Evolutionary conservation across 2,329 filamentous ascomycete species (phyloP), one percentile per base, ranked within the genome.

Genomic region (Cladosporium sp.): DNA sequence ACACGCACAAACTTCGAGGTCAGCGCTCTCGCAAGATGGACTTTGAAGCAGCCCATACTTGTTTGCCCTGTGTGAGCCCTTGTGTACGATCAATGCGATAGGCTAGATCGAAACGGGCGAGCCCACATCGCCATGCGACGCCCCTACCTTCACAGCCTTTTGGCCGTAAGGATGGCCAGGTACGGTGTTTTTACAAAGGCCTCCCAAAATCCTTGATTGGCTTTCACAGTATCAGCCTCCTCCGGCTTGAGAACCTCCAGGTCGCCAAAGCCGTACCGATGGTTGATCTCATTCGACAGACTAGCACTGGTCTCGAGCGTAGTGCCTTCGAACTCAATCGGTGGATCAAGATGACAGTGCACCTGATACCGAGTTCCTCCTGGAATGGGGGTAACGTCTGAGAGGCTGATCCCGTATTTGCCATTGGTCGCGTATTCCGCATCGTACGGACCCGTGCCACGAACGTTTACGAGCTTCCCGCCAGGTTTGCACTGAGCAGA

Each of bases 121-220:
- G n/a, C n/a, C n/a, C n/a, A n/a, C n/a, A n/a, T n/a, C n/a, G n/a
- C n/a, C n/a, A n/a, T n/a, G n/a, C n/a, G n/a, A n/a, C n/a, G n/a
- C n/a, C n/a, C n/a, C n/a, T n/a, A n/a, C n/a, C n/a, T n/a, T n/a
- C 15, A 47, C 9, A 34, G 38, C 20, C 51, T 55, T 38, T 24
- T 52, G 24, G 30, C 51, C 3, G 39, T 50, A 17, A 55, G 47
- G 9, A 54, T 53, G 2, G 43, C 45, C 45, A 55, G 52, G 27
- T 52, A 57, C 13, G 49, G 55, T 36, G 50, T 41, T 17, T 55
- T 50, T 12, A 55, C n/a, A 9, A 53, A 51, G 9, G 53, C 55
- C 30, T 50, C 45, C 54, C 56, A 58, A 17, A 54, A 56, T 2
- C 22, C 49, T 19, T 41, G 34, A 36, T 56, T 48, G 4, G 27